phyloP scores from a whole-genome alignment of 1,284 basidiomycete genomes.

The Fereydounia khargensis region DNA sequence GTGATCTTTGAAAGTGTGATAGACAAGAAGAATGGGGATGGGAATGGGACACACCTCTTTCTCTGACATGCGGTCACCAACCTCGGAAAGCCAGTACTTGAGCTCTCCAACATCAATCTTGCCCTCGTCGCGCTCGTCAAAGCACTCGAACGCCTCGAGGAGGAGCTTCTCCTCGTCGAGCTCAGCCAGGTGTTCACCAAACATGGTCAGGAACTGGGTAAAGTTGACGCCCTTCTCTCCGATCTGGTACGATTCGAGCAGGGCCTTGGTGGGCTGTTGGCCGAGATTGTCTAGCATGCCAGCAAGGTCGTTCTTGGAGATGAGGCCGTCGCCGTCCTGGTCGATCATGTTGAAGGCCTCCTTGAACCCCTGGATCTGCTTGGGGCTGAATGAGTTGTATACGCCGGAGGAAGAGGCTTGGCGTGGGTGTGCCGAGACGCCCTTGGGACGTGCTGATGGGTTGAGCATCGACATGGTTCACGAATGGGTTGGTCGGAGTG shows the following conservation, averaged over 20 bases:
- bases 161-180: slow-evolving; percentile 46
- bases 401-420: slow-evolving; percentile 42
- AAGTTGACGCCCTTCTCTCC: slow-evolving; percentile 35
- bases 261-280: slow-evolving; percentile 8
- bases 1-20: slow-evolving; percentile 7
- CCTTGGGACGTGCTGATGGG: slow-evolving; percentile 1
- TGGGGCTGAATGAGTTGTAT: slow-evolving; percentile 48
- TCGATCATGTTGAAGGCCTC: slow-evolving; percentile 59
- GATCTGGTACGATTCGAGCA: slow-evolving; percentile 5
- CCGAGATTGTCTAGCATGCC: slow-evolving; percentile 54
- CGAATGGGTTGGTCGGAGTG: no score
- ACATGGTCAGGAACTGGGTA: slow-evolving; percentile 55
- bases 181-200: slow-evolving; percentile 44
- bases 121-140: slow-evolving; percentile 53
- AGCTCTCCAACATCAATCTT: slow-evolving; percentile 42
- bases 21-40: neutral
- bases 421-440: slow-evolving; percentile 38
- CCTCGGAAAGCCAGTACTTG: slow-evolving; percentile 46
- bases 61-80: slow-evolving; percentile 49
- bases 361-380: slow-evolving; percentile 59
- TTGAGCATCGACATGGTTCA: slow-evolving; percentile 1
- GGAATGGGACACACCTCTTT: slow-evolving; percentile 17
- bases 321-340: slow-evolving; percentile 56
- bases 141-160: slow-evolving; percentile 54
- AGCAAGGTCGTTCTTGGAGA: slow-evolving; percentile 50